Evolutionary conservation across 108 stramenopile genomes (phyloP).

Genomic region (Pseudonitzschia multiseries): DNA sequence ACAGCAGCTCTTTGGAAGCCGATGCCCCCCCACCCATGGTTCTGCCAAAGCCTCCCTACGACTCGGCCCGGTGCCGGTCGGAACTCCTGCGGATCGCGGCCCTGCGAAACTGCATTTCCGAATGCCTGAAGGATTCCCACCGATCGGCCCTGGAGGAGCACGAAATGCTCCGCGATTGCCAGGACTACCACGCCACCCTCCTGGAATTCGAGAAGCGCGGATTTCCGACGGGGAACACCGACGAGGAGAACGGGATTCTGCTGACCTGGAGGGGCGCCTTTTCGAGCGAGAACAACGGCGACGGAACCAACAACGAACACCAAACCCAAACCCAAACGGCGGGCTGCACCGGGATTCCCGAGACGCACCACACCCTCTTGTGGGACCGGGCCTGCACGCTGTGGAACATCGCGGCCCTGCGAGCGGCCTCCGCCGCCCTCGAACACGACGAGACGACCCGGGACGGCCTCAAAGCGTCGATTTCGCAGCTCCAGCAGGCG

Average conservation of each 20-base stretch:
- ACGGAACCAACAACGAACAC: neutral
- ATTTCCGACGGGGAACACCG: conserved; percentile 37
- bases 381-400: conserved; percentile 49
- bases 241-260: conserved; percentile 19
- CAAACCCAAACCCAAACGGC: neutral
- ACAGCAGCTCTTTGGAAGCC: neutral
- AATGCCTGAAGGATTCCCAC: conserved; percentile 45
- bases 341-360: neutral
- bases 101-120: conserved; percentile 47
- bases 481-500: conserved; percentile 34
- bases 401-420: conserved; percentile 52
- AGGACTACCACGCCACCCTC: conserved; percentile 57
- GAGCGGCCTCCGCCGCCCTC: conserved; percentile 22
- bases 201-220: conserved; percentile 50
- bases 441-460: conserved; percentile 21
- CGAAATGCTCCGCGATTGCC: conserved; percentile 37
- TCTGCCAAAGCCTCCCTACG: conserved; percentile 42
- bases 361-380: conserved; percentile 40
- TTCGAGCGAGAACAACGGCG: neutral
- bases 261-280: conserved; percentile 49
- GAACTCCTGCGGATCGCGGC: conserved; percentile 49
- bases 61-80: conserved; percentile 38
- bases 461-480: conserved; percentile 42
- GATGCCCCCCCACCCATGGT: conserved; percentile 26
- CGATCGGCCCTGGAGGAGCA: conserved; percentile 32